Percentiles rank a stretch among this genome's conserved stretches.
phyloP scores from a whole-genome alignment of 257 asterid species.

The Plectranthus barbatus region DNA sequence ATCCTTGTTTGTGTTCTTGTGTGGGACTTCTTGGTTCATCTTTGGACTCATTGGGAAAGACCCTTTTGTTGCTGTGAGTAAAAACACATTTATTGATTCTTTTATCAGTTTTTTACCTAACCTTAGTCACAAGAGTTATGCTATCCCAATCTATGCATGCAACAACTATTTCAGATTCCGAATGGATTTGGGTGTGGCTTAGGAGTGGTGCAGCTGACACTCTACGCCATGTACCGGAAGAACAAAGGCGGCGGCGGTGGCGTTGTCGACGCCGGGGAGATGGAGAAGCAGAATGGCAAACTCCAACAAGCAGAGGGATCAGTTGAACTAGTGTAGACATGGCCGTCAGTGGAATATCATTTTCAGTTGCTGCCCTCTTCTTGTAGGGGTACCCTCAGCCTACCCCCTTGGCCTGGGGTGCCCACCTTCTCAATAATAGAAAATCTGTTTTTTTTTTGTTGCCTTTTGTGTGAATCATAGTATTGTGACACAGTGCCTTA shows the following conservation, averaged over 20 bases:
- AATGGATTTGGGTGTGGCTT: constrained; percentile 71
- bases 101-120: no score
- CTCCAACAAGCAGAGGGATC: constrained; percentile 17
- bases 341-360: no score
- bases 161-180: constrained; percentile 35
- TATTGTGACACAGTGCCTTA: not conserved
- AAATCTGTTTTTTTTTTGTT: no score
- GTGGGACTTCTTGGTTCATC: constrained; percentile 74
- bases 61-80: constrained; percentile 74
- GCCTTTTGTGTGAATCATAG: not conserved
- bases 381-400: no score
- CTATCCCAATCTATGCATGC: not conserved
- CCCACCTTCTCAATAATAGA: not conserved
- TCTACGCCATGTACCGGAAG: constrained; percentile 51
- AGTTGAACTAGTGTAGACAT: constrained; percentile 28
- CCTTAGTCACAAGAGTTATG: no score
- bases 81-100: not conserved
- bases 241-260: constrained; percentile 40
- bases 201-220: constrained; percentile 66
- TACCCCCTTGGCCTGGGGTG: no score
- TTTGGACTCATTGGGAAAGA: constrained; percentile 74
- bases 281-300: constrained; percentile 24
- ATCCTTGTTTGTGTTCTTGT: constrained; percentile 62
- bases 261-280: constrained; percentile 17
- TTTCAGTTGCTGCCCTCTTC: no score